These are phyloP conservation scores for Suhomyces kilbournensis DNA, from an alignment of 805 yeast species.

Conservation along the genomic window DNA sequence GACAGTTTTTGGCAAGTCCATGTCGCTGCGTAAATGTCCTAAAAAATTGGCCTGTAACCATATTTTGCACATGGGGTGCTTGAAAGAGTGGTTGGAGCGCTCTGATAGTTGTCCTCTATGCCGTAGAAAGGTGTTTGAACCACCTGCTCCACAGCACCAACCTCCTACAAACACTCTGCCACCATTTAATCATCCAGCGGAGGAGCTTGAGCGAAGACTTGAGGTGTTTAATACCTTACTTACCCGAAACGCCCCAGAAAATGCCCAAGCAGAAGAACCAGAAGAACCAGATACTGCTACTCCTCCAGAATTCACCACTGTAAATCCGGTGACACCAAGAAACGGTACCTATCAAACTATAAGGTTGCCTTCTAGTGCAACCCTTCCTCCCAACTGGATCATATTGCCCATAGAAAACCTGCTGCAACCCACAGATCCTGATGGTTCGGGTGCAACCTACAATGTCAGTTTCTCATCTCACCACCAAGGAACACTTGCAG, in stretches of 20 bases:
- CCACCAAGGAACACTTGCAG: constrained; percentile 15
- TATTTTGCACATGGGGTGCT: constrained; percentile 83
- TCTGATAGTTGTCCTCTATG: constrained; percentile 95
- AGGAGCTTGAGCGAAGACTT: constrained; percentile 4
- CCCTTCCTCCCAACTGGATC: constrained; percentile 31
- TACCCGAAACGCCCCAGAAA: constrained; percentile 10
- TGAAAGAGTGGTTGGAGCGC: constrained; percentile 89
- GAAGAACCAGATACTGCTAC: not conserved
- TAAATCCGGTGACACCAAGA: not conserved
- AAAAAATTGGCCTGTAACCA: constrained; percentile 83
- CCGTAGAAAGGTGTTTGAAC: constrained; percentile 57
- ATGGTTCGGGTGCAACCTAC: not conserved
- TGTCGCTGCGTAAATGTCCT: constrained; percentile 50
- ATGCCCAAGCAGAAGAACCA: not conserved
- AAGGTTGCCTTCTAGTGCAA: constrained; percentile 21
- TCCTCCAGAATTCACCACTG: not conserved
- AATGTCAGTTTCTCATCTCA: constrained; percentile 17
- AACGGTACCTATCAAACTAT: constrained; percentile 14
- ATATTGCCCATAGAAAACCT: constrained; percentile 20
- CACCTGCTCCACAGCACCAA: not conserved
- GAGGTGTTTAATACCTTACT: constrained; percentile 3
- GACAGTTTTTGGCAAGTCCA: constrained; percentile 13
- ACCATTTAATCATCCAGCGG: constrained; percentile 5
- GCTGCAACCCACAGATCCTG: not conserved
- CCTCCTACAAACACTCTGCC: not conserved